These are phyloP conservation scores for Xylaria nigripes DNA, from an alignment of 495 filamentous ascomycete genomes.

Conservation along the genomic window DNA sequence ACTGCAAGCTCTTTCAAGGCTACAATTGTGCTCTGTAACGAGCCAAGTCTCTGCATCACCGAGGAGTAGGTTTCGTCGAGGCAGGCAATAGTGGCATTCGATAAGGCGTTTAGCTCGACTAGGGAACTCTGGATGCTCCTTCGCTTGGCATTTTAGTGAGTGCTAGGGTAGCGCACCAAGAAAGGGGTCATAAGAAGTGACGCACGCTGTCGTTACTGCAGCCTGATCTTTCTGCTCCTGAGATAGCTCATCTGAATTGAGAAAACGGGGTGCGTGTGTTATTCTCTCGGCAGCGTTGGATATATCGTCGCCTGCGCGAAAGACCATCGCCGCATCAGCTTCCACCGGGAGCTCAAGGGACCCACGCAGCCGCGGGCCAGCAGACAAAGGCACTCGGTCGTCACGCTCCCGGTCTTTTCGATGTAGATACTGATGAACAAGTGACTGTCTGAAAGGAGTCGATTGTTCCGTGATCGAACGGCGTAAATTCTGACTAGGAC, in stretches of 20 bases:
- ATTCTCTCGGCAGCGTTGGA: slow-evolving; percentile 6
- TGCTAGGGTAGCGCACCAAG: background rate
- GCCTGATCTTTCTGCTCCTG: slow-evolving; percentile 35
- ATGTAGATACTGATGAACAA: slow-evolving; percentile 35
- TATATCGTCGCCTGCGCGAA: slow-evolving; percentile 16
- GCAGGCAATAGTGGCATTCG: slow-evolving; percentile 53
- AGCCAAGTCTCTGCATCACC: slow-evolving; percentile 65
- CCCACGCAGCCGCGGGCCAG: slow-evolving; percentile 19
- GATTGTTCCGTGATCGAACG: slow-evolving; percentile 45
- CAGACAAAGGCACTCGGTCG: slow-evolving; percentile 25
- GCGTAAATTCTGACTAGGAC: slow-evolving; percentile 40
- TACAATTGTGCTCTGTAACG: slow-evolving; percentile 58
- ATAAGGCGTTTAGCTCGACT: slow-evolving; percentile 35
- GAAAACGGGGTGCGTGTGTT: slow-evolving; percentile 9
- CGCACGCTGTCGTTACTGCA: slow-evolving; percentile 35
- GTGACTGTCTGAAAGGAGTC: slow-evolving; percentile 37
- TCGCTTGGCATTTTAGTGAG: slow-evolving; percentile 13
- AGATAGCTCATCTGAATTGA: slow-evolving; percentile 27
- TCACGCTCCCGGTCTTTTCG: slow-evolving; percentile 36
- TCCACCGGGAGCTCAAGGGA: slow-evolving; percentile 37
- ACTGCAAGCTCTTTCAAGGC: slow-evolving; percentile 62
- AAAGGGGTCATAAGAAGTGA: background rate
- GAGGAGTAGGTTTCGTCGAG: slow-evolving; percentile 86
- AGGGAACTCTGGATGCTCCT: slow-evolving; percentile 39
- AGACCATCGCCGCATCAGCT: slow-evolving; percentile 28